These are phyloP conservation scores for Podospora bellae-mahoneyi DNA, from an alignment of 495 filamentous ascomycete species.

Conservation along the genomic window DNA sequence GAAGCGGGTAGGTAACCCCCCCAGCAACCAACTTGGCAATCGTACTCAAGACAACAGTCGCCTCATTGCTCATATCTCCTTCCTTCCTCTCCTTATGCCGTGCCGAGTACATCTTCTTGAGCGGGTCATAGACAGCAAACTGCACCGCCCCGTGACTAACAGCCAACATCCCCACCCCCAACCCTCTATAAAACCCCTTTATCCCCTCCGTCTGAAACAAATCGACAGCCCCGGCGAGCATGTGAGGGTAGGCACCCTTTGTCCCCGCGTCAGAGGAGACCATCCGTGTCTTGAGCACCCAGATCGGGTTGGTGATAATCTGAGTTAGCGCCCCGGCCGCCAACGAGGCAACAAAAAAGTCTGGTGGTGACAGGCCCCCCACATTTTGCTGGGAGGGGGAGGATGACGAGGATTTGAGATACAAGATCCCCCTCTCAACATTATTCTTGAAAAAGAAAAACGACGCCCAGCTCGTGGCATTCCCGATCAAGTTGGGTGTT, in stretches of 20 bases:
- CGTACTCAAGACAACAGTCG: constrained; percentile 73
- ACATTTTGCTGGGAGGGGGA: neutral
- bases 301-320: constrained; percentile 88
- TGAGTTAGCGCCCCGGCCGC: constrained; percentile 72
- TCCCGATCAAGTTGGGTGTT: constrained; percentile 85
- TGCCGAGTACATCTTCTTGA: constrained; percentile 58
- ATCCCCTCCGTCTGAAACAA: constrained; percentile 68
- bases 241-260: constrained; percentile 77
- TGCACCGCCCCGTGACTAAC: constrained; percentile 93
- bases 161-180: constrained; percentile 80
- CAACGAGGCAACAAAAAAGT: constrained; percentile 82
- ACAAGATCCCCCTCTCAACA: constrained; percentile 39
- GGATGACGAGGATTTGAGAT: constrained; percentile 15
- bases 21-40: constrained; percentile 85
- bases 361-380: constrained; percentile 55
- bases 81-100: constrained; percentile 21
- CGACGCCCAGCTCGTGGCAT: constrained; percentile 83
- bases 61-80: constrained; percentile 59
- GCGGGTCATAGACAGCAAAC: constrained; percentile 90
- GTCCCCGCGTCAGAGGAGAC: constrained; percentile 69
- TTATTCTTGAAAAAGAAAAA: constrained; percentile 72
- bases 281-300: constrained; percentile 99
- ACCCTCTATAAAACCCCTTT: constrained; percentile 76
- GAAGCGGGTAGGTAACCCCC: constrained; percentile 86
- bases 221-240: constrained; percentile 61